Conservation (phyloP, 257 asterid genomes). For the Penstemon newberryi region DNA sequence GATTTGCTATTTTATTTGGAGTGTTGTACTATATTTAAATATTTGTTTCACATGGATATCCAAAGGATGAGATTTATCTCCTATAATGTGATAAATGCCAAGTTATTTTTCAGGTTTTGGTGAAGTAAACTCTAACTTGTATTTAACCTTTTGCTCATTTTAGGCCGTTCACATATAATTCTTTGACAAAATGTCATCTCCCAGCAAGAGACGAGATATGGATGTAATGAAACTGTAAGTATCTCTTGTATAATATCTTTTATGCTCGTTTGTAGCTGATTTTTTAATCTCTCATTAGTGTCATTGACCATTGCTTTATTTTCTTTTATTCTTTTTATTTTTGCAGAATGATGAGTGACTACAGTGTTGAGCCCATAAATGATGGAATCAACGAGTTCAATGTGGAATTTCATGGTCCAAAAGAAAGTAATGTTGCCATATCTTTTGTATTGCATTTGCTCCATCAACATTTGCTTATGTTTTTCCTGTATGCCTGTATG, state of each 20-base stretch:
- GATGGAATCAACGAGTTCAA: slow-evolving; percentile 87
- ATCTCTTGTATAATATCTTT: background rate
- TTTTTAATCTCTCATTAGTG: slow-evolving; percentile 6
- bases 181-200: slow-evolving; percentile 72
- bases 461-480: slow-evolving; percentile 7
- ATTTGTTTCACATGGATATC: background rate
- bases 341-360: slow-evolving; percentile 95
- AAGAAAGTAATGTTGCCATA: slow-evolving; percentile 67
- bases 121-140: background rate
- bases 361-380: slow-evolving; percentile 74
- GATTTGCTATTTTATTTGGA: background rate
- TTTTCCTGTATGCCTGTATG: slow-evolving; percentile 6
- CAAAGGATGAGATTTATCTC: background rate
- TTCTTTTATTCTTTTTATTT: background rate
- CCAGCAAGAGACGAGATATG: slow-evolving; percentile 93
- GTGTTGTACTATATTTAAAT: background rate
- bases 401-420: slow-evolving; percentile 88
- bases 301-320: background rate
- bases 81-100: background rate
- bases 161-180: slow-evolving; percentile 13
- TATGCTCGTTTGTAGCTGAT: background rate
- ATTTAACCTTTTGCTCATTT: slow-evolving; percentile 11
- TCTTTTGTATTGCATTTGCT: slow-evolving; percentile 12
- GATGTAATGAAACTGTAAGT: slow-evolving; percentile 95
- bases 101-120: background rate